Evolutionary conservation across 2,329 filamentous ascomycete species (phyloP).

Genomic region (Mollisia scopiformis): DNA sequence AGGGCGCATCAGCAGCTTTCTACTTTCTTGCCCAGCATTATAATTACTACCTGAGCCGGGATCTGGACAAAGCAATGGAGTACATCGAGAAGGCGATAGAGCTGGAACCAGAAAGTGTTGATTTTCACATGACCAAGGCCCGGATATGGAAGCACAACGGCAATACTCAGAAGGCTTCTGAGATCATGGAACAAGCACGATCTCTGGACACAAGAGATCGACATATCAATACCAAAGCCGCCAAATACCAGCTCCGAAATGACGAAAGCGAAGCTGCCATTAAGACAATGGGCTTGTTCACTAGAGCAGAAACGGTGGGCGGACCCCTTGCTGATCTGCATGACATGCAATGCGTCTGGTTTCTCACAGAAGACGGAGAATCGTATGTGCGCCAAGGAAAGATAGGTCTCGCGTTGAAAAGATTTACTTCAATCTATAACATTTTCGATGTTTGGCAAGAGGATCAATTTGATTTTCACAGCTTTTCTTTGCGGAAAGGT

Average conservation of each 20-base stretch:
- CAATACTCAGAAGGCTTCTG: conserved; percentile 76
- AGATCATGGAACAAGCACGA: conserved; percentile 86
- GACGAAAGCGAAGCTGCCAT: conserved; percentile 86
- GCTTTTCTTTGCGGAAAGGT: conserved; percentile 94
- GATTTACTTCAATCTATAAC: conserved; percentile 84
- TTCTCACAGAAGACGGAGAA: conserved; percentile 91
- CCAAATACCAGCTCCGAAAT: conserved; percentile 94
- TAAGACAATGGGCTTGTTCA: conserved; percentile 91
- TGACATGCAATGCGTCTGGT: conserved; percentile 99
- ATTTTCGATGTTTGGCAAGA: conserved; percentile 99
- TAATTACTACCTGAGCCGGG: conserved; percentile 86
- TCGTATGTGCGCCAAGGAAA: conserved; percentile 83
- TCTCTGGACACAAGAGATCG: conserved; percentile 86
- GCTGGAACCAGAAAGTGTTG: conserved; percentile 78
- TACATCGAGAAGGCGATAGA: conserved; percentile 85
- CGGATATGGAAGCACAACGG: conserved; percentile 92
- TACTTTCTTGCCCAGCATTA: conserved; percentile 98
- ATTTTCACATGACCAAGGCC: conserved; percentile 94
- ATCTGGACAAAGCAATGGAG: conserved; percentile 78
- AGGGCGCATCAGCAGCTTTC: conserved; percentile 76
- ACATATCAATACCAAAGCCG: conserved; percentile 97
- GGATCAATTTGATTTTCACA: conserved; percentile 98
- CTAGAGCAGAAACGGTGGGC: conserved; percentile 83
- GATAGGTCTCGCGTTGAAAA: conserved; percentile 84
- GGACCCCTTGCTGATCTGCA: conserved; percentile 89